Percentiles rank a stretch among this genome's conserved stretches.
Conservation (phyloP, 108 stramenopile species). For the Licmophora abbreviata region DNA sequence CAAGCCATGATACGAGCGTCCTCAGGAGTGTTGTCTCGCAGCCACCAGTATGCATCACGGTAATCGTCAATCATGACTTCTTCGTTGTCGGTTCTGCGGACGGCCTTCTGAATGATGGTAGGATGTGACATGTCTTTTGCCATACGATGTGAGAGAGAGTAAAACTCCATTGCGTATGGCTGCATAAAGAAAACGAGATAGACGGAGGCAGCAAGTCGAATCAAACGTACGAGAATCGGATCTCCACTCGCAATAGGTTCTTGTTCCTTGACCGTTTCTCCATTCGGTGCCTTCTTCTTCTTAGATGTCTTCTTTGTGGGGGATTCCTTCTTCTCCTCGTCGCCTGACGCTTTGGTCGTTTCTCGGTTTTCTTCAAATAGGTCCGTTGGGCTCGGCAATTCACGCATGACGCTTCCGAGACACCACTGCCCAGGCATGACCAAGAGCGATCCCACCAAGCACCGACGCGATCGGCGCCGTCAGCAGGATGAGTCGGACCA, state of each 20-base stretch:
- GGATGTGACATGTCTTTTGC: conserved; percentile 71
- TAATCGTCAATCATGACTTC: conserved; percentile 90
- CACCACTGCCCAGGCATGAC: no score
- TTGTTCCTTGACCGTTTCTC: no score
- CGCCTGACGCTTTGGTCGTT: conserved; percentile 16
- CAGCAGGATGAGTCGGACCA: conserved; percentile 96
- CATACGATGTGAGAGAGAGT: conserved; percentile 36
- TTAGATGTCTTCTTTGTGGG: conserved; percentile 2
- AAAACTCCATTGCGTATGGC: conserved; percentile 39
- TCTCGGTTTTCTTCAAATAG: conserved; percentile 21
- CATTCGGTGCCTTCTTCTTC: no score
- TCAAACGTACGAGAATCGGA: conserved; percentile 25
- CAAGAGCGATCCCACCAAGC: conserved; percentile 83
- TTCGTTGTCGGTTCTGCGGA: conserved; percentile 39
- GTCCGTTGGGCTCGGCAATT: no score
- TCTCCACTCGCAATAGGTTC: conserved; percentile 10
- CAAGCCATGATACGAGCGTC: conserved; percentile 97
- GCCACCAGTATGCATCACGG: conserved; percentile 98
- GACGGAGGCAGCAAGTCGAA: conserved; percentile 16
- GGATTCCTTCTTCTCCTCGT: conserved; percentile 20
- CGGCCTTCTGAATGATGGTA: conserved; percentile 86
- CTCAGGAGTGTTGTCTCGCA: conserved; percentile 93
- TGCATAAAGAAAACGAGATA: conserved; percentile 18
- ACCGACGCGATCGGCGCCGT: conserved; percentile 91
- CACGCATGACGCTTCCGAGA: conserved; percentile 16